Evolutionary conservation across 306 rosid genomes (phyloP).

Genomic region (Citrullus colocynthis): DNA sequence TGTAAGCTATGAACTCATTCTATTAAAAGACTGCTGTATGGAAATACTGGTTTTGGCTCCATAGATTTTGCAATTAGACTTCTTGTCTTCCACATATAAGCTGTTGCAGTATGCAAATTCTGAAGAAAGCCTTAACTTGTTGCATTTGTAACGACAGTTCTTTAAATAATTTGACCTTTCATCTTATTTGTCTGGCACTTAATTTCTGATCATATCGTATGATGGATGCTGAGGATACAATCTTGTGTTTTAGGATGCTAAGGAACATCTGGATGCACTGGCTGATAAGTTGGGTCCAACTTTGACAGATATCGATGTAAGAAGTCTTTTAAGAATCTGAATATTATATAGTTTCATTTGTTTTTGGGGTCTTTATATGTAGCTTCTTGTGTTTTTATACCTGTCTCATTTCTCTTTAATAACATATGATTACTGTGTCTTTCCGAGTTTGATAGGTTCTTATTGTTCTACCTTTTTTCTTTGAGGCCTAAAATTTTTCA

Average conservation of each 20-base stretch:
- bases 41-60: background rate
- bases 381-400: background rate
- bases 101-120: background rate
- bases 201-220: conserved; percentile 5
- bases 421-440: background rate
- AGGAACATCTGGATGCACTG: conserved; percentile 87
- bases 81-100: background rate
- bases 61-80: background rate
- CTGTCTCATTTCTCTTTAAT: background rate
- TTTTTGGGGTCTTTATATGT: background rate
- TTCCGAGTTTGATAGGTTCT: conserved; percentile 6
- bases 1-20: background rate
- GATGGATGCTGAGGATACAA: conserved; percentile 19
- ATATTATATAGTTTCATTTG: background rate
- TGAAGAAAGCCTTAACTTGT: background rate
- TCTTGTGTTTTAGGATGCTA: conserved; percentile 72
- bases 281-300: conserved; percentile 95
- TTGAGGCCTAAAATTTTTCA: conserved; percentile 9
- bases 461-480: conserved; percentile 5
- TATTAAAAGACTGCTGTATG: background rate
- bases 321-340: conserved; percentile 14
- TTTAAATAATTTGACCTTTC: background rate
- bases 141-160: background rate
- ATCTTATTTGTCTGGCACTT: background rate
- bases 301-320: conserved; percentile 81